Conservation (phyloP, 1,284 basidiomycete genomes). For the Neolentinus lepideus region DNA sequence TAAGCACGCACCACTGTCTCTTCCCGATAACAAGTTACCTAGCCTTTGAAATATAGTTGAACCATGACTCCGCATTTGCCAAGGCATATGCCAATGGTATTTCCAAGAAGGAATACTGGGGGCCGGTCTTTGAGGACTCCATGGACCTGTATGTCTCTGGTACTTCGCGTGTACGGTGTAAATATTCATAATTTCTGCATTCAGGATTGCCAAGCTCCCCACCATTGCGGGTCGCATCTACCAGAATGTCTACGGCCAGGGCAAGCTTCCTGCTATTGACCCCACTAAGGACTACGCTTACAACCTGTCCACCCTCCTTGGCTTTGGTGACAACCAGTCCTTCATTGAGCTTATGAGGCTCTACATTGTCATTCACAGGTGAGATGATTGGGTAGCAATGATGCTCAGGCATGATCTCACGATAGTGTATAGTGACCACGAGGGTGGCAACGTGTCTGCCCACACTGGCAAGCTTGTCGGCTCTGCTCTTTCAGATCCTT, state of each 20-base stretch:
- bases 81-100: conserved; percentile 92
- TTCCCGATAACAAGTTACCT: conserved; percentile 6
- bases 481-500: conserved; percentile 96
- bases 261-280: conserved; percentile 89
- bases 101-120: conserved; percentile 97
- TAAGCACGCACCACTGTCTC: conserved; percentile 31
- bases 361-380: conserved; percentile 96
- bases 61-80: conserved; percentile 96
- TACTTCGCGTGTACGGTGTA: background rate
- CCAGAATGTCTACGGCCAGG: conserved; percentile 88
- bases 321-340: conserved; percentile 83
- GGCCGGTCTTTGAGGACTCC: conserved; percentile 90
- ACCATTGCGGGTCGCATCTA: conserved; percentile 97
- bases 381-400: conserved; percentile 3
- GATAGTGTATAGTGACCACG: conserved; percentile 74
- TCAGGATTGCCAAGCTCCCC: conserved; percentile 91
- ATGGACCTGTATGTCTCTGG: conserved; percentile 78
- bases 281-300: conserved; percentile 86
- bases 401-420: conserved; percentile 12
- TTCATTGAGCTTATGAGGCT: conserved; percentile 95
- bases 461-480: conserved; percentile 96
- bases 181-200: conserved; percentile 5
- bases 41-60: conserved; percentile 56
- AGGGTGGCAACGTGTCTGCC: conserved; percentile 98
- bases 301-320: conserved; percentile 89